Base-by-base conservation (phyloP, 768 basidiomycete genomes). In the Jaapia argillacea region DNA sequence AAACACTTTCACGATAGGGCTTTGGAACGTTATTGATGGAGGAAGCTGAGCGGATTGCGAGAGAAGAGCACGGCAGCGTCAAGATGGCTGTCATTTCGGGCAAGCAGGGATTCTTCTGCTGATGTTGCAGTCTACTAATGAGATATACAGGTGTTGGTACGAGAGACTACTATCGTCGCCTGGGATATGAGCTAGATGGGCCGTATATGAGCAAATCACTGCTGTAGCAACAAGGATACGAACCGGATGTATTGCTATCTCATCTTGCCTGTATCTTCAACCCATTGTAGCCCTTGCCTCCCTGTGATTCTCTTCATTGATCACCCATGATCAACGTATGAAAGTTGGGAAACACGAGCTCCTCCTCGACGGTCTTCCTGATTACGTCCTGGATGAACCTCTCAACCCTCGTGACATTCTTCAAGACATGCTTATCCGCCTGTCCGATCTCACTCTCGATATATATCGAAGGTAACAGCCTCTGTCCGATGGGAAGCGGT, bases 11-110 rank as follows among this genome's bases (percentile, higher is more conserved):
- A 48, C 51, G 54, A 33, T 58, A 93, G 77, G 96, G 96, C 5
- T 97, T 98, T 60, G 96, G 96, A 10, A 96, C 92, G 24, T 61
- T 98, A 48, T 66, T 99, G 48, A 99, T 99, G 96, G 96, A 99
- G 58, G 96, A 99, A 65, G 96, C 96, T 6, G 96, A 98, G 62
- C 75, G 94, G 54, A 98, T 99, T 69, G 92, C 96, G 21, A 70
- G 84, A 51, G 94, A 97, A 55, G 96, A 99, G 58, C 96, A 99
- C 48, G 94, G 88, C 16, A 97, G 91, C 60, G 70, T 85, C 48
- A 93, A 98, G 64, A 65, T 99, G 25, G 96, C 86, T n/a, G 94
- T 99, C 46, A 99, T 99, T 51, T 93, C 92, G 28, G 92, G 89
- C 79, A 50, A 55, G 80, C 37, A 28, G 45, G 16, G 37, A 41